Evolutionary conservation across 257 asterid genomes (phyloP).

Genomic region (Penstemon eatonii): DNA sequence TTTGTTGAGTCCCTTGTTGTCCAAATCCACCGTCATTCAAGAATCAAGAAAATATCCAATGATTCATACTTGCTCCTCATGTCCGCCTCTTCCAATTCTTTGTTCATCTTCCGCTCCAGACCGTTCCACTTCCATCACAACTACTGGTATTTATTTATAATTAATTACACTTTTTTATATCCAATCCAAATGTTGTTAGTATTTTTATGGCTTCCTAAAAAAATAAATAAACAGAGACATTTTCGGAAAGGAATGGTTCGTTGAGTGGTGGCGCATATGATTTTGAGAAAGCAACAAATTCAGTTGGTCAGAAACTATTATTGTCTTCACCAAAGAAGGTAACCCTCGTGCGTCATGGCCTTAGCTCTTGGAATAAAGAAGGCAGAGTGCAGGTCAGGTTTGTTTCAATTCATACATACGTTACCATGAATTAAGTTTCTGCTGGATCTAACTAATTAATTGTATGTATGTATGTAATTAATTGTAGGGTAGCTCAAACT

Average conservation of each 20-base stretch:
- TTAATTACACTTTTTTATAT: too few species aligned
- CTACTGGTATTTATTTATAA: conserved; percentile 44
- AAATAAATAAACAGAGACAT: conserved; percentile 37
- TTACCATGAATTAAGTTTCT: too few species aligned
- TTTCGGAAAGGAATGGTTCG: conserved; percentile 35
- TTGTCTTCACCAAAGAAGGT: conserved; percentile 71
- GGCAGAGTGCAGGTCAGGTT: conserved; percentile 87
- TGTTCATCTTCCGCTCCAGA: conserved; percentile 60
- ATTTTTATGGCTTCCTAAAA: conserved; percentile 24
- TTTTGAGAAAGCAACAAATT: conserved; percentile 60
- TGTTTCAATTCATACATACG: conserved; percentile 7
- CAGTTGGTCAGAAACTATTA: conserved; percentile 44
- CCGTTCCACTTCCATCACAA: conserved; percentile 38
- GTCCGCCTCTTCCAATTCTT: conserved; percentile 29
- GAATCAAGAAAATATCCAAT: conserved; percentile 37
- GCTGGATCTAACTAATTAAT: too few species aligned
- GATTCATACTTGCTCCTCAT: conserved; percentile 24
- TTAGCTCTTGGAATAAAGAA: conserved; percentile 81
- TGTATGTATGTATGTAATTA: too few species aligned
- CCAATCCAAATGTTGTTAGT: not conserved
- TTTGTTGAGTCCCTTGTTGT: conserved; percentile 39
- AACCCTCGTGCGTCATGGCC: conserved; percentile 71
- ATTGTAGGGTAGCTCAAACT: conserved; percentile 75
- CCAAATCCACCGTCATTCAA: conserved; percentile 32
- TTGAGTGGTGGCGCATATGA: conserved; percentile 74